Base-by-base conservation (phyloP, 495 filamentous ascomycete species). In the Daldinia decipiens region DNA sequence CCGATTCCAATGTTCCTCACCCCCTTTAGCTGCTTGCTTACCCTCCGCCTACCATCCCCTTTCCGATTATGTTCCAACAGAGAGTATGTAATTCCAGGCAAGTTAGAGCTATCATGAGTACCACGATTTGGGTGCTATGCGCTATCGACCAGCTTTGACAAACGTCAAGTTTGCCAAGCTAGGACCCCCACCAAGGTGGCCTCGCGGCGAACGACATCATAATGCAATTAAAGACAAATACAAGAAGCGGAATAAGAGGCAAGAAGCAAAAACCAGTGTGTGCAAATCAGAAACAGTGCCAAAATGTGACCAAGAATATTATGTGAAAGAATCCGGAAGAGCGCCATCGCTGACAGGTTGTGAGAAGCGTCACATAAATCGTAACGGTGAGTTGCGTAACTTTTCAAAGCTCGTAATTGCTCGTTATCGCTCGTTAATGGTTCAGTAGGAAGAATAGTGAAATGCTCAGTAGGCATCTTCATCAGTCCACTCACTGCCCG, bases 401-500 rank as follows among this genome's bases (percentile, higher is more conserved):
- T 61, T 60, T 40, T 56, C 63, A 65, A 62, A 60, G 62, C 65
- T 76, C 68, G 52, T 77, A 60, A 76, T 73, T 53, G 24, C 24
- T 53, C 50, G 43, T 47, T 47, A 47, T 47, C 43, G 43, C 43
- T 47, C 43, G 43, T 47, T 53, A 53, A 21, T 27, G 60, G 54
- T 73, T 53, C 67, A 68, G 67, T 58, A 50, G 62, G 51, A 61
- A 64, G 62, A 50, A 43, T n/a, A 36, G 47, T 56, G 45, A 29
- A 59, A 58, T 59, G 40, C 19, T 78, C 72, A 87, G 64, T 81
- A 85, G 13, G 77, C 82, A 69, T 86, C 85, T 66, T 85, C 84
- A 63, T 87, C 85, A 11, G 84, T 86, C 85, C 85, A 87, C 68
- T 87, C 85, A 67, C 84, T 85, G 11, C 82, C 83, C 17, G 82